Evolutionary conservation across 176 grass and related monocot genomes (phyloP).

Genomic region (Typha latifolia): DNA sequence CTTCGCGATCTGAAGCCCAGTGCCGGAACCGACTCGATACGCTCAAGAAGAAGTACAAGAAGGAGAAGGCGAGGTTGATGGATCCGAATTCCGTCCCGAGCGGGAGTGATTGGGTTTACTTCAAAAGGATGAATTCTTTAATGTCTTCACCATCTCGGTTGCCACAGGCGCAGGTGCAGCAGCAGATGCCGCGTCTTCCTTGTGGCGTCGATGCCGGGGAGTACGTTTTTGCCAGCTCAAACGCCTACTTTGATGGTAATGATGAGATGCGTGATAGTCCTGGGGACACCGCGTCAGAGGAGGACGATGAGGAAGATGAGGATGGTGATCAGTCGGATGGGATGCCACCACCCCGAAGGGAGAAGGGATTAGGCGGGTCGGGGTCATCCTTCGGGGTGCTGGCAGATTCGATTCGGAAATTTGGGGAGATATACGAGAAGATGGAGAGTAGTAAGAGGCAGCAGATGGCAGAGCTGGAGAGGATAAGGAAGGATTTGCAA

Average conservation of each 20-base stretch:
- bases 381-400: constrained; percentile 33
- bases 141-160: constrained; percentile 18
- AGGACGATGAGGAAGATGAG: not conserved
- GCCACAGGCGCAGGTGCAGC: constrained; percentile 18
- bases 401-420: constrained; percentile 46
- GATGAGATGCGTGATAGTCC: not conserved
- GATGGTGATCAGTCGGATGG: constrained; percentile 6
- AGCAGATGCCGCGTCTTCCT: constrained; percentile 26
- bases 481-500: constrained; percentile 63
- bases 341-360: not conserved
- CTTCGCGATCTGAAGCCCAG: constrained; percentile 40
- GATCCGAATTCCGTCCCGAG: constrained; percentile 6
- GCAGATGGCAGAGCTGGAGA: constrained; percentile 58
- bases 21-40: constrained; percentile 83
- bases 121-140: constrained; percentile 50
- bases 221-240: constrained; percentile 20
- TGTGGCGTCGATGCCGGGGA: constrained; percentile 41
- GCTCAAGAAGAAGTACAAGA: constrained; percentile 77
- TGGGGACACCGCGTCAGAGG: constrained; percentile 18
- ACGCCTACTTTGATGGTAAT: not conserved
- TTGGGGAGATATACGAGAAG: constrained; percentile 50
- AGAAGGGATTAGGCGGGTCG: constrained; percentile 1
- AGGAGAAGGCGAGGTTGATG: constrained; percentile 42
- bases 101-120: constrained; percentile 60
- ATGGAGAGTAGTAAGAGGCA: constrained; percentile 67